Conservation (phyloP, 345 rosid species). For the Salix purpurea region DNA sequence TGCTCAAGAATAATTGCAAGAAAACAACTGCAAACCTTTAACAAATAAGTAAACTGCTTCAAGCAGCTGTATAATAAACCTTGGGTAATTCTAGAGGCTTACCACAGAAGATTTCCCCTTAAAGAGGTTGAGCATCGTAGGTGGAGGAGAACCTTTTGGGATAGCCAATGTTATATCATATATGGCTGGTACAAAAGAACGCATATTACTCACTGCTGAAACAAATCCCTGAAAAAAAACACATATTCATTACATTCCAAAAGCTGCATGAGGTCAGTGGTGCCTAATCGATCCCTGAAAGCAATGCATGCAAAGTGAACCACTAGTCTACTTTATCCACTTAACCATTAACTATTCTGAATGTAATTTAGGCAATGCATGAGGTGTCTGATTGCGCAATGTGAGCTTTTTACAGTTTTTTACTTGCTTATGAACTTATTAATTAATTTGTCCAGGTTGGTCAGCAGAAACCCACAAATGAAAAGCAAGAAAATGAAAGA, state of each 20-base stretch:
- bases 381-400: background rate
- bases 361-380: background rate
- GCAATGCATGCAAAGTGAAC: background rate
- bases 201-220: conserved; percentile 90
- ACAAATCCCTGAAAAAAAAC: conserved; percentile 76
- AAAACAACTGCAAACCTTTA: conserved; percentile 1
- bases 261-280: background rate
- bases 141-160: conserved; percentile 72
- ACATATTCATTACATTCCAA: background rate
- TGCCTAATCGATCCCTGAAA: background rate
- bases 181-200: conserved; percentile 90
- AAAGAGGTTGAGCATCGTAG: conserved; percentile 81
- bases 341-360: background rate
- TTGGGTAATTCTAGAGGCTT: conserved; percentile 7
- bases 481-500: background rate
- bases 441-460: background rate
- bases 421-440: background rate
- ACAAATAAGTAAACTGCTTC: background rate
- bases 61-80: conserved; percentile 7
- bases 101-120: conserved; percentile 94
- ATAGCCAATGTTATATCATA: conserved; percentile 87
- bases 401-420: background rate
- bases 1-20: background rate
- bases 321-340: background rate
- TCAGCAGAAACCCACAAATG: background rate